Conservation (phyloP, 192 early-diverging fungal genomes). For the Coemansia sp. region DNA sequence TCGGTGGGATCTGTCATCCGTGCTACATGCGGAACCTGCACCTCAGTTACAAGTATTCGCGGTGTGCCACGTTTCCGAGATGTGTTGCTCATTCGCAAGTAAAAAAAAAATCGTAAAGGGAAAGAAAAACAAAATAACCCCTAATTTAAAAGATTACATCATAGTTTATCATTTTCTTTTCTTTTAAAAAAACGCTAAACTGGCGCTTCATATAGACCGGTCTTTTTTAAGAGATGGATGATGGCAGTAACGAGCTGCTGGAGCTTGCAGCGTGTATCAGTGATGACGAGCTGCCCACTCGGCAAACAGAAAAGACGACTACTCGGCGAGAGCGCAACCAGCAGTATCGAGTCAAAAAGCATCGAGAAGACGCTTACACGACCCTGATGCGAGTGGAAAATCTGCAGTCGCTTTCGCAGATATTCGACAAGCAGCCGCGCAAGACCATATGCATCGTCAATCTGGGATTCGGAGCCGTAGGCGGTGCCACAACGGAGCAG, state of each 20-base stretch:
- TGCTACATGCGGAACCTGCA: constrained; percentile 35
- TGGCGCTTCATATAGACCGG: too few species aligned
- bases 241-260: too few species aligned
- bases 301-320: background rate
- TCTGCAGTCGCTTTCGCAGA: background rate
- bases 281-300: too few species aligned
- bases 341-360: constrained; percentile 8
- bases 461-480: constrained; percentile 30
- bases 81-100: background rate
- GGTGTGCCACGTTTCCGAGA: constrained; percentile 15
- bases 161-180: too few species aligned
- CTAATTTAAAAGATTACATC: too few species aligned
- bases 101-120: too few species aligned
- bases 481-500: constrained; percentile 25
- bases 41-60: constrained; percentile 15
- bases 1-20: constrained; percentile 12
- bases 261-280: too few species aligned
- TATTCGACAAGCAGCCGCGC: constrained; percentile 16
- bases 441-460: constrained; percentile 34
- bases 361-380: constrained; percentile 15
- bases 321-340: constrained; percentile 15
- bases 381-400: constrained; percentile 13
- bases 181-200: too few species aligned
- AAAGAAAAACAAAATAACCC: too few species aligned
- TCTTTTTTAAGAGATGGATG: too few species aligned